Conservation (phyloP, 805 yeast genomes). For the Yarrowia yakushimensis region DNA sequence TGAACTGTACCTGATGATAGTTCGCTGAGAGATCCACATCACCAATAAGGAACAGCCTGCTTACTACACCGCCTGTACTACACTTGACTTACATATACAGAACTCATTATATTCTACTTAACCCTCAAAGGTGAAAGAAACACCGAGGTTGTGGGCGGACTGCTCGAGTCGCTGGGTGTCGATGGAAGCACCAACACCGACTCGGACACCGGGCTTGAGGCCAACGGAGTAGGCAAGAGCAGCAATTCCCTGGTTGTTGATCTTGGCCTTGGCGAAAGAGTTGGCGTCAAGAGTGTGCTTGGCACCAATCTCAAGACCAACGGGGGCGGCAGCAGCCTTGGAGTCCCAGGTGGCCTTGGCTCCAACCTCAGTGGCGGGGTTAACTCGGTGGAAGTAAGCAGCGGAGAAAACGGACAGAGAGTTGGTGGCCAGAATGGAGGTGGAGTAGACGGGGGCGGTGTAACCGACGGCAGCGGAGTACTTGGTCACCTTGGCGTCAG, state of each 20-base stretch:
- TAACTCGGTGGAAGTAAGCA: constrained; percentile 94
- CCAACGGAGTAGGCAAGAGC: constrained; percentile 92
- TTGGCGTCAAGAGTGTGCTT: constrained; percentile 85
- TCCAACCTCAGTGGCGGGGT: constrained; percentile 91
- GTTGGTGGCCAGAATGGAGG: constrained; percentile 78
- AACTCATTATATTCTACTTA: constrained; percentile 40
- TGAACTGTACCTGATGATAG: no score
- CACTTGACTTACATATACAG: constrained; percentile 1
- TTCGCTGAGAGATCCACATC: no score
- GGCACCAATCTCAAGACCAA: constrained; percentile 92
- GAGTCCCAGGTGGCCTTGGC: constrained; percentile 97
- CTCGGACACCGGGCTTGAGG: constrained; percentile 91
- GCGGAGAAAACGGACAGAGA: constrained; percentile 88
- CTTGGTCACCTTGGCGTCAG: constrained; percentile 86
- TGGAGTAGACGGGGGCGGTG: constrained; percentile 81
- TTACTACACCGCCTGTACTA: background rate
- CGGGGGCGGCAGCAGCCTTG: constrained; percentile 64
- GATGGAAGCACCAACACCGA: constrained; percentile 95
- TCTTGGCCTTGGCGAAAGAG: constrained; percentile 93
- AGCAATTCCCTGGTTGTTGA: constrained; percentile 93
- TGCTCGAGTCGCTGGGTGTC: constrained; percentile 93
- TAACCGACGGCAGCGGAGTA: constrained; percentile 93
- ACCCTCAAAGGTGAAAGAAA: constrained; percentile 89
- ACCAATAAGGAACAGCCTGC: no score
- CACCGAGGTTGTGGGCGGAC: constrained; percentile 97